Percentiles rank a stretch among this genome's conserved stretches.
Conservation (phyloP, 768 basidiomycete species). For the Lyophyllum atratum region DNA sequence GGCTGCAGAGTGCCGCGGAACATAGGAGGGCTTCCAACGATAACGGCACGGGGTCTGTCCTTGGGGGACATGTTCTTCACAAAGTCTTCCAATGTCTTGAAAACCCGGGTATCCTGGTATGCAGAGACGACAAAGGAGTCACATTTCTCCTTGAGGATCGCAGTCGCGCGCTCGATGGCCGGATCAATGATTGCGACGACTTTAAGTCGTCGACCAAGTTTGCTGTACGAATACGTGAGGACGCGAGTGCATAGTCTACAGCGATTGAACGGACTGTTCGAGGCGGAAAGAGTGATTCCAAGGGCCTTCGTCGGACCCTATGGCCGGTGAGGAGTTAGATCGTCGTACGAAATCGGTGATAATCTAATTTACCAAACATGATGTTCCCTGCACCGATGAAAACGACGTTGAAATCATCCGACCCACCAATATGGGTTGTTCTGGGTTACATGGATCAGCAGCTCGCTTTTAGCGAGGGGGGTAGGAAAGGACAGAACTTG, state of each 20-base stretch:
- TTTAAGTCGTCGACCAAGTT: slow-evolving; percentile 94
- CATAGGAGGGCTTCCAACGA: slow-evolving; percentile 92
- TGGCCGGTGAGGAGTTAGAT: background rate
- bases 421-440: slow-evolving; percentile 51
- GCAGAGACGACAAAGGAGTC: slow-evolving; percentile 92
- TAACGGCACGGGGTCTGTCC: slow-evolving; percentile 76
- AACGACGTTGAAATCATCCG: slow-evolving; percentile 88
- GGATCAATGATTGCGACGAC: slow-evolving; percentile 96
- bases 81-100: slow-evolving; percentile 86
- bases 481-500: slow-evolving; percentile 45
- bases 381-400: slow-evolving; percentile 97
- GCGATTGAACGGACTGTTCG: slow-evolving; percentile 62
- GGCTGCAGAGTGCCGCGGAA: slow-evolving; percentile 79
- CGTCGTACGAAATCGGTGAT: background rate
- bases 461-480: slow-evolving; percentile 1
- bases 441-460: slow-evolving; percentile 31
- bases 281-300: slow-evolving; percentile 94
- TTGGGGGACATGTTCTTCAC: slow-evolving; percentile 63
- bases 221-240: slow-evolving; percentile 44
- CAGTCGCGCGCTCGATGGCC: slow-evolving; percentile 73
- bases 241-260: slow-evolving; percentile 11
- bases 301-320: slow-evolving; percentile 86
- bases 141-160: slow-evolving; percentile 86
- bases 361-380: slow-evolving; percentile 80
- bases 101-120: slow-evolving; percentile 86